These are phyloP conservation scores for Botrytis cinerea DNA, from an alignment of 2,329 filamentous ascomycete genomes.

Conservation along the genomic window DNA sequence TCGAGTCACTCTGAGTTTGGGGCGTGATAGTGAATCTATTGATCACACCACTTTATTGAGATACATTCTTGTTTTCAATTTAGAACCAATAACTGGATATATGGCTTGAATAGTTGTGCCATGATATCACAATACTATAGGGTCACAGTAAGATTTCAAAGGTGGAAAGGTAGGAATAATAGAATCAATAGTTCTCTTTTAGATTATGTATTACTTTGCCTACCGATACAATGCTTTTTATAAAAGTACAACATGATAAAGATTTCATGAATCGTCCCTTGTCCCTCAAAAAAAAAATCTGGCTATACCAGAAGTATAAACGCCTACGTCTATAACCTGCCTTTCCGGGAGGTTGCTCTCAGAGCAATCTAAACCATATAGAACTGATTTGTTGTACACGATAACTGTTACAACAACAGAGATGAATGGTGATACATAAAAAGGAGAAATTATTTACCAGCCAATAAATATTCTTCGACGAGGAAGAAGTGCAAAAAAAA, in stretches of 20 bases:
- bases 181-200: neutral
- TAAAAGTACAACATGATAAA: slow-evolving; percentile 5
- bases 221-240: slow-evolving; percentile 6
- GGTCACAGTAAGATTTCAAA: neutral
- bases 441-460: slow-evolving; percentile 12
- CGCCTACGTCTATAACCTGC: slow-evolving; percentile 10
- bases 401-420: neutral
- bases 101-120: neutral
- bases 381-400: slow-evolving; percentile 1
- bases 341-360: slow-evolving; percentile 1
- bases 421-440: slow-evolving; percentile 7
- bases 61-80: neutral
- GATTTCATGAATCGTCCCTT: slow-evolving; percentile 4
- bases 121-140: neutral
- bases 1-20: neutral
- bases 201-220: slow-evolving; percentile 4
- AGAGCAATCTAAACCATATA: neutral
- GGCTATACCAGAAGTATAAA: neutral
- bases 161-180: neutral
- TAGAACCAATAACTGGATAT: neutral
- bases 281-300: neutral
- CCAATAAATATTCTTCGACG: slow-evolving; percentile 4
- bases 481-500: slow-evolving; percentile 5
- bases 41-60: neutral
- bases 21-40: neutral